Evolutionary conservation across 257 asterid genomes (phyloP), one percentile per base, ranked within the genome.

Genomic region (Solanum ahanhuiri): DNA sequence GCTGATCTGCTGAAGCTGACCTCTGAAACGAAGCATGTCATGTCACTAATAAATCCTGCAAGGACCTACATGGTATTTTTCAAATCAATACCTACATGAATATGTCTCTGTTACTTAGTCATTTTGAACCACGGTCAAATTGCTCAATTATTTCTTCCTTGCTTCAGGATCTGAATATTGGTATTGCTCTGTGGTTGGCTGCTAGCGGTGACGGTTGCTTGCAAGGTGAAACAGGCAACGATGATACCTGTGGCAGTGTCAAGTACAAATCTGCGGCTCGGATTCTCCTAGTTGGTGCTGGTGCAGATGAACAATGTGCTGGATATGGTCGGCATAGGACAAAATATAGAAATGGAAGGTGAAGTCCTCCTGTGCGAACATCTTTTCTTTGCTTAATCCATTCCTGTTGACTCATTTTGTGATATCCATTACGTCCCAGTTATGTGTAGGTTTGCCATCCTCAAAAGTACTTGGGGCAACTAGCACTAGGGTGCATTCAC

Each of bases 241-340:
- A 81, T 64, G 85, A 48, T 25, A 84, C 63, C 22, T 12, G 70
- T 91, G 86, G 86, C 83, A 90, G 87, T 51, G 88, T 91, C 87
- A 91, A 90, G 91, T 94, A 92, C 87, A 96, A 92, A 85, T 96
- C 99, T 3, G 77, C 60, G 31, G 91, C 98, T 82, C 93, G 97
- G 92, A 91, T 95, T 92, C 98, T 96, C 15, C 89, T 96, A 72
- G 97, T 94, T 89, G 99, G 99, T 86, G 86, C 99, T 89, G 99
- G 99, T 85, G 99, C 99, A 72, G 99, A 96, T 75, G 99, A 96
- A 85, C 99, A 96, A 81, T 96, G 99, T 92, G 99, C 98, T 57
- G 99, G 99, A 77, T 95, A 96, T 90, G 99, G 99, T 81, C 98
- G 99, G 77, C 98, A 96, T 83, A 94, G 86, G 92, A 96, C 99